Evolutionary conservation across 1,139 yeast species (phyloP).

Genomic region (Candida anutae): DNA sequence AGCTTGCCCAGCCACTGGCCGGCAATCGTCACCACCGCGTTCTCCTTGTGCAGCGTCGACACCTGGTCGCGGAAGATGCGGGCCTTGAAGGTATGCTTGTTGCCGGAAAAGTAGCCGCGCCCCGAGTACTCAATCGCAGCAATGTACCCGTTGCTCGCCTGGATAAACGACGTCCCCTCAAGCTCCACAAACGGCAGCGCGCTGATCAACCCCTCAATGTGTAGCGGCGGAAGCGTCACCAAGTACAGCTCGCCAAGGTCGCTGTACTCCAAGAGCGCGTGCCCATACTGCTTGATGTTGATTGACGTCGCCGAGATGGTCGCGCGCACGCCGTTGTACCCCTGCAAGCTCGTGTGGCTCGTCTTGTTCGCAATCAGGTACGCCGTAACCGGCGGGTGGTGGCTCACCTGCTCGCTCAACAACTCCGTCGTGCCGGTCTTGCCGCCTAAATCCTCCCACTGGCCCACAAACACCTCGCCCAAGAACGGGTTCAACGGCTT

Average conservation of each 20-base stretch:
- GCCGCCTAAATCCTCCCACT: constrained; percentile 56
- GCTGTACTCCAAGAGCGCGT: constrained; percentile 62
- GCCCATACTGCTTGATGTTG: constrained; percentile 87
- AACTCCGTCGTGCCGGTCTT: constrained; percentile 63
- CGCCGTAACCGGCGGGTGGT: constrained; percentile 94
- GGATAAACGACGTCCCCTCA: constrained; percentile 79
- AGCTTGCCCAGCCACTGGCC: constrained; percentile 94
- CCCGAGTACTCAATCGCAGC: constrained; percentile 79
- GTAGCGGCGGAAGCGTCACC: constrained; percentile 90
- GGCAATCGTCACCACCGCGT: constrained; percentile 65
- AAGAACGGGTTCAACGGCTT: constrained; percentile 92
- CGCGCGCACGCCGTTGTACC: constrained; percentile 85
- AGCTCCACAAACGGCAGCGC: constrained; percentile 89
- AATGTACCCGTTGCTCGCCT: constrained; percentile 69
- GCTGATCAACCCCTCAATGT: constrained; percentile 83
- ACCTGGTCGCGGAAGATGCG: constrained; percentile 53
- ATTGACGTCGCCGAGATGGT: constrained; percentile 72
- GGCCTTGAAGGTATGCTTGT: constrained; percentile 87
- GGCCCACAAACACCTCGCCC: constrained; percentile 88
- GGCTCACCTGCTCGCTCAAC: constrained; percentile 86
- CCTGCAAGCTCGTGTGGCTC: constrained; percentile 64
- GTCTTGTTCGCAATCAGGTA: constrained; percentile 70
- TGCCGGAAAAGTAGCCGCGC: constrained; percentile 93
- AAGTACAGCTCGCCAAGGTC: constrained; percentile 62
- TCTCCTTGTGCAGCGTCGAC: constrained; percentile 44